These are phyloP conservation scores for Protea cynaroides DNA, from an alignment of 164 flowering plant genomes.

Conservation along the genomic window DNA sequence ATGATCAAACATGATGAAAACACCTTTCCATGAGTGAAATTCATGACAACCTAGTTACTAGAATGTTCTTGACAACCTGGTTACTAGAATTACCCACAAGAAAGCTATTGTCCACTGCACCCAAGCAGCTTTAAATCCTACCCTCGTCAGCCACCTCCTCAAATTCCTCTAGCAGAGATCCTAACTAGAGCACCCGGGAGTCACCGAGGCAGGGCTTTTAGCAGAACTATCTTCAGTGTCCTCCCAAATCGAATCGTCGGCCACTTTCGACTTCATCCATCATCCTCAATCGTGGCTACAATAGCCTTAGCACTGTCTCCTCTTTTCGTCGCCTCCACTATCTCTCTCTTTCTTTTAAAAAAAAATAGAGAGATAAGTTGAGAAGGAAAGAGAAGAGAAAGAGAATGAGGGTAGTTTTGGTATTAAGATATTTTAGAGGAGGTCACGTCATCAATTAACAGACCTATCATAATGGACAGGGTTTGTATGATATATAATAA, in stretches of 20 bases:
- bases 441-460: no score
- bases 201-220: constrained; percentile 33
- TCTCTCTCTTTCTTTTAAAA: no score
- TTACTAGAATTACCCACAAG: constrained; percentile 76
- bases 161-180: constrained; percentile 78
- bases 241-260: constrained; percentile 95
- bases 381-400: no score
- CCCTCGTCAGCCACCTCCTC: constrained; percentile 79
- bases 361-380: no score
- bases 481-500: no score
- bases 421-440: no score
- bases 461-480: no score
- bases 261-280: constrained; percentile 82
- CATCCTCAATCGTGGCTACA: no score
- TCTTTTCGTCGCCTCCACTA: no score
- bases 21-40: constrained; percentile 79
- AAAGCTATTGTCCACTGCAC: constrained; percentile 96
- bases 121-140: constrained; percentile 83
- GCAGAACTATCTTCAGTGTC: constrained; percentile 57
- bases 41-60: no score
- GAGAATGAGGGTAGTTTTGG: no score
- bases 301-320: no score
- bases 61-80: constrained; percentile 96
- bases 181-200: constrained; percentile 35
- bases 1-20: constrained; percentile 51